Evolutionary conservation across 495 filamentous ascomycete species (phyloP), one percentile per base, ranked within the genome.

Genomic region (Annulohypoxylon moriforme): DNA sequence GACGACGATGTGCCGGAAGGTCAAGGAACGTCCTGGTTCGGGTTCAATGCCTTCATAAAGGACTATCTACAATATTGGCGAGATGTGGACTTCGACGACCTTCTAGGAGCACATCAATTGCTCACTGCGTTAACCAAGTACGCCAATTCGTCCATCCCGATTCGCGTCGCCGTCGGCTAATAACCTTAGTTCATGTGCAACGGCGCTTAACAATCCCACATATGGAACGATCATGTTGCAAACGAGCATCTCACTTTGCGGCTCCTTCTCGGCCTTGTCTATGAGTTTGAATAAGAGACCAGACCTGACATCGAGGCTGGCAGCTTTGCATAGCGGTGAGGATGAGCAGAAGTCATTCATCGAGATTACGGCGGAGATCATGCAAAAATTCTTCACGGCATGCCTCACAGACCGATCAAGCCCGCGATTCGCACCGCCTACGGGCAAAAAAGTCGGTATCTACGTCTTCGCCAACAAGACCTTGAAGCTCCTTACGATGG

Each of bases 381-480:
- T 98, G 60, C 91, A 94, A 50, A 91, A 93, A 68, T 93, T 94
- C 3, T 97, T 98, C 76, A 96, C 93, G 46, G 93, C 93, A 38
- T 97, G 95, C 71, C 84, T 97, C 40, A 93, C 89, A 3, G 94
- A 98, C 73, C 89, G 94, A 22, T 91, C 88, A 8, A 87, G 88
- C 34, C 87, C 85, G 31, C 77, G 86, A 10, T 82, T 80, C 65
- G 82, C 81, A 3, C 86, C 86, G 71, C 92, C 92, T 6, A 89
- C 92, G 66, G 93, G 94, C 40, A 96, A 94, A 78, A 92, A 95
- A 71, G 82, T 90, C 14, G 94, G 93, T 0, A 94, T 97, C 46
- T 96, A 98, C 75, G 84, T 90, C 7, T 93, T 96, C 81, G 95
- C 94, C 7, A 98, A 98, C 71, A 82, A 97, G 29, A 94, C 94